Evolutionary conservation across 2,329 filamentous ascomycete species (phyloP), one percentile per base, ranked within the genome.

Genomic region (Fusarium foetens): DNA sequence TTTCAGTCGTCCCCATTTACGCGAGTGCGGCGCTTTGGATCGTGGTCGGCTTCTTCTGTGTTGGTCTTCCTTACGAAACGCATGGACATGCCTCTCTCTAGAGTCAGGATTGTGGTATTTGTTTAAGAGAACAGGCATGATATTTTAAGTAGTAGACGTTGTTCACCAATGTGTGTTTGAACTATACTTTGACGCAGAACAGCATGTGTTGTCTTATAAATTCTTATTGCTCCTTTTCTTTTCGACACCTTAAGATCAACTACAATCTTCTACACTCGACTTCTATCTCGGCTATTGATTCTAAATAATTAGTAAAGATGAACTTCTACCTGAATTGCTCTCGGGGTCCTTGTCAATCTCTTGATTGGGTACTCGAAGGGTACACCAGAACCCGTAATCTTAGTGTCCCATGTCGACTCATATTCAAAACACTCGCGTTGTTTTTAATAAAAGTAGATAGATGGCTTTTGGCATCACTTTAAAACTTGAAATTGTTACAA

Each of bases 61-160:
- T 85, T 31, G 79, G 79, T 3, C 58, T 86, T 63, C 84, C 84
- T 6, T 86, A 82, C 66, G 83, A 85, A 74, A 85, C 83, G 2
- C 57, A 54, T 27, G 57, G 57, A 13, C 57, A 59, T 41, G 57
- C 57, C 7, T 59, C 57, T 5, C 57, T 59, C 19, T 59, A 59
- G 45, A 31, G 35, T 3, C 6, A 3, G 3, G 14, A 23, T 19
- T 5, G 8, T 7, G 12, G 16, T 0, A 21, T 1, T 17, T 39
- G 1, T 31, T 16, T 21, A 11, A 14, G 7, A 8, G 8, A 38
- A 10, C 6, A 6, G 9, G 17, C 0, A 43, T 33, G 10, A 8
- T 19, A 2, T 3, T 13, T 6, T 11, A 12, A n/a, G 1, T 9
- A 12, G 10, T 23, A 13, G 13, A 33, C 4, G 5, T 31, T 12